Evolutionary conservation across 176 grass and related monocot species (phyloP).

Genomic region (Hsuehochloa calcarea): DNA sequence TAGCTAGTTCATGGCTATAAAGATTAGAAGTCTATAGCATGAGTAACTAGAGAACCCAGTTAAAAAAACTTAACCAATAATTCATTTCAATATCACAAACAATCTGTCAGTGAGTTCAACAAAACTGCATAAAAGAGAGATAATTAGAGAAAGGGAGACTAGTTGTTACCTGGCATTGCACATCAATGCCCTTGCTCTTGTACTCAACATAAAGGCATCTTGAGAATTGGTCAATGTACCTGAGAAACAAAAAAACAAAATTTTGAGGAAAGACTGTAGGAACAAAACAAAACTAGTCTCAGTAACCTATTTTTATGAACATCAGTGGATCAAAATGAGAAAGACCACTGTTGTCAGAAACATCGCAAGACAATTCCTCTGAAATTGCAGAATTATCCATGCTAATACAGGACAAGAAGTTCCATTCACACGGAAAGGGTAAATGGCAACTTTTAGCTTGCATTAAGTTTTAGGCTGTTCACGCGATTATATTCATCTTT

Average conservation of each 20-base stretch:
- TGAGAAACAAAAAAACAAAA: slow-evolving; percentile 20
- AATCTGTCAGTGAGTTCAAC: neutral
- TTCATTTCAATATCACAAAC: neutral
- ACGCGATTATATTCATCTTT: neutral
- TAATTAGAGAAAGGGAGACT: slow-evolving; percentile 11
- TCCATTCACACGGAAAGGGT: neutral
- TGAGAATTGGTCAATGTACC: slow-evolving; percentile 88
- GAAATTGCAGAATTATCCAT: neutral
- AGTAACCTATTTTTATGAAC: neutral
- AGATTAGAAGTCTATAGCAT: neutral
- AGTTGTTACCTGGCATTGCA: slow-evolving; percentile 78
- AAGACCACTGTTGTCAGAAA: neutral
- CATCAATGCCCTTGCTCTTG: slow-evolving; percentile 92
- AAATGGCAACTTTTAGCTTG: neutral
- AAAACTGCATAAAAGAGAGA: neutral
- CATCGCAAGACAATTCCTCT: neutral
- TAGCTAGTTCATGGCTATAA: neutral
- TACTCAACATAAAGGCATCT: slow-evolving; percentile 88
- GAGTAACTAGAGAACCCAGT: neutral
- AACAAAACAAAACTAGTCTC: neutral
- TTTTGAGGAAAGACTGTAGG: neutral
- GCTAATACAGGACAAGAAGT: neutral
- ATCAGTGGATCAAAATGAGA: neutral
- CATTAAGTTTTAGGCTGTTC: neutral
- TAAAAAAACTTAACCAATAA: neutral